These are phyloP conservation scores for Pichia exigua DNA, from an alignment of 805 yeast species.

Conservation along the genomic window DNA sequence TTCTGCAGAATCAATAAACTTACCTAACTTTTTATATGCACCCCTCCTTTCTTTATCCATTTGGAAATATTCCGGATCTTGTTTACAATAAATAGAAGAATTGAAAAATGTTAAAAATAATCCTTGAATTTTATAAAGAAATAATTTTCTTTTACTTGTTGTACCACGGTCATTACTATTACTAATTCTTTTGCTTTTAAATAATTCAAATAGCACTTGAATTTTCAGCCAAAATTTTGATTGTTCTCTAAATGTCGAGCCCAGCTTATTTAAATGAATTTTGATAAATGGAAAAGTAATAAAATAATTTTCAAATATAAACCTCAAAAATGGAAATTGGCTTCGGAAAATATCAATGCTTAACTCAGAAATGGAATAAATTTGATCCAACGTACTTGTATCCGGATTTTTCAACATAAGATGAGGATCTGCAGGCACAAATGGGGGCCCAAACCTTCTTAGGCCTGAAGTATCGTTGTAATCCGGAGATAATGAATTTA, in stretches of 20 bases:
- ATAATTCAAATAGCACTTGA: slow-evolving; percentile 74
- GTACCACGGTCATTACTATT: slow-evolving; percentile 70
- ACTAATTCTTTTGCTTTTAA: slow-evolving; percentile 65
- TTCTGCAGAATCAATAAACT: slow-evolving; percentile 17
- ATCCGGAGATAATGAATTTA: slow-evolving; percentile 39
- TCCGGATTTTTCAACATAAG: slow-evolving; percentile 18
- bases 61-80: slow-evolving; percentile 45
- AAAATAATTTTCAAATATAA: slow-evolving; percentile 55
- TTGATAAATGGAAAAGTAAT: slow-evolving; percentile 71
- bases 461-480: slow-evolving; percentile 54
- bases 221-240: slow-evolving; percentile 68
- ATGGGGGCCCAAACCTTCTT: slow-evolving; percentile 72
- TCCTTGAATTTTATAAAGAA: slow-evolving; percentile 53
- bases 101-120: slow-evolving; percentile 62
- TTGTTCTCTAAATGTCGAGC: slow-evolving; percentile 10
- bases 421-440: slow-evolving; percentile 40
- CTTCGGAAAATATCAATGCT: slow-evolving; percentile 21
- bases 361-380: slow-evolving; percentile 13
- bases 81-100: slow-evolving; percentile 58
- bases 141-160: slow-evolving; percentile 59
- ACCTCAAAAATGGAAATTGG: slow-evolving; percentile 61
- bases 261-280: slow-evolving; percentile 30
- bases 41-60: slow-evolving; percentile 28
- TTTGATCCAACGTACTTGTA: slow-evolving; percentile 8
- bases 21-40: slow-evolving; percentile 34